Base-by-base conservation (phyloP, 2,329 filamentous ascomycete genomes). In the Pseudogymnoascus sp. region DNA sequence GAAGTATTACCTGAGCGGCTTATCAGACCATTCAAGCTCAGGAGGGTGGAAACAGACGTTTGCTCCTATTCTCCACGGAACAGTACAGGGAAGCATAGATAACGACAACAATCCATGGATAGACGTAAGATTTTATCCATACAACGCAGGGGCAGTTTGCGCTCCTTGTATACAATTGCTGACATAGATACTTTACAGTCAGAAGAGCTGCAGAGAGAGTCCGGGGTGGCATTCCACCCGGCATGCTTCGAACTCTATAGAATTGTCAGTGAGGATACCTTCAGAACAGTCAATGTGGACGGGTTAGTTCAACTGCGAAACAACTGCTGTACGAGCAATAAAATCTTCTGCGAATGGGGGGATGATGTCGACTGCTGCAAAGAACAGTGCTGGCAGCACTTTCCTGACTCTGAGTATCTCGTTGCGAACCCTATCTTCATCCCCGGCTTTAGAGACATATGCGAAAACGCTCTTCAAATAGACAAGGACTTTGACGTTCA, bases 391-490 rank as follows among this genome's bases (percentile, higher is more conserved):
- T 68, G 67, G 67, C 7, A 2, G 2, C 66, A 68, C n/a, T n/a
- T 54, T 7, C 29, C 26, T 16, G 67, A 69, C 62, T 12, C 45
- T 23, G 57, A 70, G 37, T 71, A 67, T 39, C 64, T 71, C 2
- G 69, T 62, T 23, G 69, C 70, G 3, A 72, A 72, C 47, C 68
- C 70, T 10, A 36, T 72, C 5, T 67, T 67, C 23, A 59, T 72
- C 12, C 70, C 69, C 14, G 66, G 59, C 5, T 62, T 72, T 11
- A n/a, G 37, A 2, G 31, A 61, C 18, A 63, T 71, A 5, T 59
- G 71, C 14, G 29, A 64, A 7, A 26, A 29, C 10, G 64, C 62
- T 23, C 45, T 63, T 14, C 6, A 29, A 11, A 29, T 5, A 3
- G 23, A 37, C 2, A 34, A 29, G 4, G 36, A 63, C 18, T 7